Evolutionary conservation across 306 rosid genomes (phyloP), one percentile per base, ranked within the genome.

Genomic region (Trifolium fragiferum): DNA sequence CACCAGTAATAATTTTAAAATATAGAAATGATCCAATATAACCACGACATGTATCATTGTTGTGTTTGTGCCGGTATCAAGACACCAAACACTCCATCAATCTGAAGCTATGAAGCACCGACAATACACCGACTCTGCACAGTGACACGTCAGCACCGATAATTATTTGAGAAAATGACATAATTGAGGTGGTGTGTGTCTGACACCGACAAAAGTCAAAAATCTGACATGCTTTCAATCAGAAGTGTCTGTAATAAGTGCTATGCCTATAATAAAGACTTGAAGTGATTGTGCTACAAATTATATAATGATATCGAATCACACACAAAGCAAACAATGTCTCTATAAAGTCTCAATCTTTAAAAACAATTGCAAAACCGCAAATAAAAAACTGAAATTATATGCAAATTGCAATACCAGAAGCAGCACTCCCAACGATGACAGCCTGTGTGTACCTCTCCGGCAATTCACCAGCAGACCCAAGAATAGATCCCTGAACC

Each of bases 381-480:
- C 18, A 50, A n/a, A n/a, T 18, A 1, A 9, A 13, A 54, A 18
- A 19, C 8, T 9, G 15, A 4, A 4, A 7, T 50, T 6, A 19
- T 14, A 54, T 54, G 10, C 21, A 21, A 21, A 21, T 21, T 21
- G 23, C 27, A 5, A 54, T 54, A 54, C 61, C 61, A 9, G 61
- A 57, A 10, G 15, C 35, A 23, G 35, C 35, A 57, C 20, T 57
- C 4, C 63, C 63, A 57, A 21, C 63, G 0, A 57, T 5, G 16
- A 57, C 63, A 11, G 63, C 63, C 16, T 57, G 63, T 1, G 63
- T 57, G n/a, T 57, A 57, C 4, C 63, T 57, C 63, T 57, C 63
- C 16, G 63, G 35, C 63, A 57, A 57, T n/a, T 57, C 63, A 21
- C 63, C 63, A 8, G 35, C 63, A 2, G 63, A 57, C 5, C 63